A percentile compares a stretch with the other conserved stretches of the same genome.
Conservation (phyloP, 148 eudicot genomes). For the Chenopodium quinoa region DNA sequence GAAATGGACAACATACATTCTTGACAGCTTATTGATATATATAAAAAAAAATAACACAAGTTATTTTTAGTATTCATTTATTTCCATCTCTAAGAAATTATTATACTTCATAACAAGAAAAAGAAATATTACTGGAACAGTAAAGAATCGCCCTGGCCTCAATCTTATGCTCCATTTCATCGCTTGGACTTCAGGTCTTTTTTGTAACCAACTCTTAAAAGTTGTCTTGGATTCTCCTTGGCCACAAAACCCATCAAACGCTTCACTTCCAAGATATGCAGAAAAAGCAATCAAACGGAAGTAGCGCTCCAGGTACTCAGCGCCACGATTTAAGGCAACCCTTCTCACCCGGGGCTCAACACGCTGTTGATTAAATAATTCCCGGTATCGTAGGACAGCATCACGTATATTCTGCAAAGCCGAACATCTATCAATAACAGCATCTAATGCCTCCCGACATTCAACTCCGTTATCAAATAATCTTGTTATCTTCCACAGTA, state of each 20-base stretch:
- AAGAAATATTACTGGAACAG: conserved; percentile 71
- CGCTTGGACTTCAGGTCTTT: conserved; percentile 92
- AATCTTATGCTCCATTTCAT: conserved; percentile 97
- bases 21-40: not conserved
- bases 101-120: not conserved
- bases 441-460: conserved; percentile 92
- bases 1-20: not conserved
- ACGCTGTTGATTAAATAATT: conserved; percentile 75
- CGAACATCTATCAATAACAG: conserved; percentile 89
- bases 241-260: conserved; percentile 82
- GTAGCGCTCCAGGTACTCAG: conserved; percentile 93
- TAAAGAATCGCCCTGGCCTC: conserved; percentile 92
- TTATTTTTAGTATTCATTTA: not conserved
- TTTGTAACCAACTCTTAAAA: conserved; percentile 86
- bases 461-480: conserved; percentile 95
- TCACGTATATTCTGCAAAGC: conserved; percentile 93
- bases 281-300: conserved; percentile 94
- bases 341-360: conserved; percentile 91
- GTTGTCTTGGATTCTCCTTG: conserved; percentile 76
- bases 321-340: conserved; percentile 88
- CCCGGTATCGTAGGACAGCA: conserved; percentile 82
- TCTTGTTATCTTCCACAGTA: conserved; percentile 92
- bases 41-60: not conserved
- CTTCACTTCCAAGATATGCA: conserved; percentile 95
- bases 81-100: not conserved